Conservation (phyloP, 1,139 yeast genomes). For the Debaryomyces psychrophilus region DNA sequence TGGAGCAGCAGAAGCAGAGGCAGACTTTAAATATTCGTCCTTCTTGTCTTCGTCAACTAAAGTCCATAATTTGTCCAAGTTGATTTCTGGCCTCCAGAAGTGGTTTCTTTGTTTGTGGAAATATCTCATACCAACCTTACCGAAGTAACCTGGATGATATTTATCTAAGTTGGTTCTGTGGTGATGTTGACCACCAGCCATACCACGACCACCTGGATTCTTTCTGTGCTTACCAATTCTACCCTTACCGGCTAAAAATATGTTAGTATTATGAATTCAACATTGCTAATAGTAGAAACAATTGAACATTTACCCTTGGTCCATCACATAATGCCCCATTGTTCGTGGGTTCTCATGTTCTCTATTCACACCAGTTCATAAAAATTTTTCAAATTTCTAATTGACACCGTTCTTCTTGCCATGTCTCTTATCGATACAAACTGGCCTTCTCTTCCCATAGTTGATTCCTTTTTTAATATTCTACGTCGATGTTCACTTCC, state of each 20-base stretch:
- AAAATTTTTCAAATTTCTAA: conserved; percentile 4
- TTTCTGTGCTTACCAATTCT: conserved; percentile 99
- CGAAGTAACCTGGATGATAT: conserved; percentile 99
- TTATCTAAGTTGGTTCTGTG: conserved; percentile 99
- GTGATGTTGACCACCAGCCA: conserved; percentile 99
- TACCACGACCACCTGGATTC: conserved; percentile 99
- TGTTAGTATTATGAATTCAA: conserved; percentile 33
- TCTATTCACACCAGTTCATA: neutral
- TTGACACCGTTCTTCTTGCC: neutral
- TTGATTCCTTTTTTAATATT: neutral
- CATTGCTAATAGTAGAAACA: neutral
- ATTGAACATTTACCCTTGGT: neutral
- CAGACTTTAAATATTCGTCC: conserved; percentile 87
- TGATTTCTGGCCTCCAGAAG: conserved; percentile 98
- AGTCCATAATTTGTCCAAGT: conserved; percentile 99
- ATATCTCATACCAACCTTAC: conserved; percentile 99
- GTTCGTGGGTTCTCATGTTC: neutral
- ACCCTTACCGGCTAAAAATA: conserved; percentile 94
- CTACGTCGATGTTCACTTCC: neutral
- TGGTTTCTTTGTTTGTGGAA: conserved; percentile 97
- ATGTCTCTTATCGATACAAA: neutral
- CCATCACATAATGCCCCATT: neutral
- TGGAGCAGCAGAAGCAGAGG: conserved; percentile 93
- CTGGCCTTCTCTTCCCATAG: conserved; percentile 1
- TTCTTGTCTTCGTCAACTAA: conserved; percentile 93